Conservation (phyloP, 2,329 filamentous ascomycete species). For the Penicillium sp. region DNA sequence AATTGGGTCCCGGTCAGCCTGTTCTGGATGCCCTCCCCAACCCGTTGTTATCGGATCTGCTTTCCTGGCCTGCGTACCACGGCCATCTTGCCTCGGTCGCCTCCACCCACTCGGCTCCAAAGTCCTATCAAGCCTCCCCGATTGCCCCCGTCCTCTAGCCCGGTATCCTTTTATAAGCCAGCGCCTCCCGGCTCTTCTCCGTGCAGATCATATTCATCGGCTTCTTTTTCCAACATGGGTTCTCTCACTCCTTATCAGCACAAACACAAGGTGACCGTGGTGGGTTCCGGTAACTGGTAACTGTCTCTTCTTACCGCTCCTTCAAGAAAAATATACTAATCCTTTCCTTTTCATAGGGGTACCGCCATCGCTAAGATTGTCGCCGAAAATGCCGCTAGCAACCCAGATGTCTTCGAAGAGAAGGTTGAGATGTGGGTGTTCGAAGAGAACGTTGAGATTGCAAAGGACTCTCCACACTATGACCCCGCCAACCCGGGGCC, state of each 20-base stretch:
- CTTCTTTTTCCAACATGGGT: slow-evolving; percentile 32
- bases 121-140: slow-evolving; percentile 18
- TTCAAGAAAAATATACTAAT: background rate
- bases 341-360: slow-evolving; percentile 62
- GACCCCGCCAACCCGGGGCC: slow-evolving; percentile 67
- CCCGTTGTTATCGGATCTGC: slow-evolving; percentile 18
- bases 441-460: slow-evolving; percentile 81
- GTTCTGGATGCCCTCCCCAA: slow-evolving; percentile 20
- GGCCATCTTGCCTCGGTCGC: slow-evolving; percentile 30
- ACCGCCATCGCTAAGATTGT: slow-evolving; percentile 97
- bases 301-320: slow-evolving; percentile 41
- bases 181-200: slow-evolving; percentile 11
- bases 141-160: slow-evolving; percentile 15
- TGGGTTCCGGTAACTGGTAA: slow-evolving; percentile 96
- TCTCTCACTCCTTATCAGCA: slow-evolving; percentile 32
- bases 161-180: slow-evolving; percentile 19
- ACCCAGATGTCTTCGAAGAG: slow-evolving; percentile 80
- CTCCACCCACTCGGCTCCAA: slow-evolving; percentile 21
- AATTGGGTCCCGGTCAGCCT: slow-evolving; percentile 11
- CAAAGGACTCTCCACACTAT: slow-evolving; percentile 72
- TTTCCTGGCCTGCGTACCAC: slow-evolving; percentile 25
- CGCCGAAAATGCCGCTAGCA: slow-evolving; percentile 80
- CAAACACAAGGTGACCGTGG: slow-evolving; percentile 62
- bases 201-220: slow-evolving; percentile 22
- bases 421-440: slow-evolving; percentile 99